Conservation (phyloP, 192 early-diverging fungal genomes). For the Funneliformis mosseae region DNA sequence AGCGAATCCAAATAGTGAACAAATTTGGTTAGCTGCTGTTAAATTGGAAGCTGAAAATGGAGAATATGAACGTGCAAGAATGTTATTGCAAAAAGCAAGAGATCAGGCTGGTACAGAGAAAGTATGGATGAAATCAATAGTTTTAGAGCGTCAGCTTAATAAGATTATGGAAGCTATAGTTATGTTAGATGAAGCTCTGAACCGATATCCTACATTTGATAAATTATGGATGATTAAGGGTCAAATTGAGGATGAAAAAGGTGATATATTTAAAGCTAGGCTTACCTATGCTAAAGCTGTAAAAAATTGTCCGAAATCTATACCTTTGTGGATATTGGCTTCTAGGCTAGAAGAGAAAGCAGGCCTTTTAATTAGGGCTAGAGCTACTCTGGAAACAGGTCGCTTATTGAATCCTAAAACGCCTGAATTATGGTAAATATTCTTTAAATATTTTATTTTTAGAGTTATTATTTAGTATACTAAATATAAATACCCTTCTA, state of each 20-base stretch:
- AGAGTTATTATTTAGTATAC: background rate
- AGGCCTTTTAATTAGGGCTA: conserved; percentile 67
- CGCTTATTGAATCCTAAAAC: conserved; percentile 81
- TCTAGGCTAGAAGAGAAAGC: conserved; percentile 79
- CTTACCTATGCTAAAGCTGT: conserved; percentile 73
- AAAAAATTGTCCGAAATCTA: conserved; percentile 73
- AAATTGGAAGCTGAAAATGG: conserved; percentile 92
- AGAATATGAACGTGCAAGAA: conserved; percentile 75
- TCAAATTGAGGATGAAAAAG: conserved; percentile 71
- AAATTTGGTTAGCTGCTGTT: conserved; percentile 94
- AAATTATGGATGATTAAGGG: conserved; percentile 97
- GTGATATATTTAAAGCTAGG: conserved; percentile 63
- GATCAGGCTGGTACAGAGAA: conserved; percentile 72
- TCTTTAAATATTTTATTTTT: background rate
- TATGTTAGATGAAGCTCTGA: conserved; percentile 66
- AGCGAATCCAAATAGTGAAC: conserved; percentile 89
- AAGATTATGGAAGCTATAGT: conserved; percentile 65
- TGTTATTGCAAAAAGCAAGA: conserved; percentile 75
- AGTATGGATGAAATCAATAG: conserved; percentile 96
- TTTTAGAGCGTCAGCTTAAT: conserved; percentile 79
- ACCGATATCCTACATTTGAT: conserved; percentile 71
- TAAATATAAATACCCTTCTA: background rate
- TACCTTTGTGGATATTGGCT: conserved; percentile 80
- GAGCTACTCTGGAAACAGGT: conserved; percentile 83
- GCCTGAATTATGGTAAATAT: conserved; percentile 75